These are phyloP conservation scores for cucumber (Cucumis sativus) DNA, from an alignment of 306 rosid genomes.

Conservation along the genomic window DNA sequence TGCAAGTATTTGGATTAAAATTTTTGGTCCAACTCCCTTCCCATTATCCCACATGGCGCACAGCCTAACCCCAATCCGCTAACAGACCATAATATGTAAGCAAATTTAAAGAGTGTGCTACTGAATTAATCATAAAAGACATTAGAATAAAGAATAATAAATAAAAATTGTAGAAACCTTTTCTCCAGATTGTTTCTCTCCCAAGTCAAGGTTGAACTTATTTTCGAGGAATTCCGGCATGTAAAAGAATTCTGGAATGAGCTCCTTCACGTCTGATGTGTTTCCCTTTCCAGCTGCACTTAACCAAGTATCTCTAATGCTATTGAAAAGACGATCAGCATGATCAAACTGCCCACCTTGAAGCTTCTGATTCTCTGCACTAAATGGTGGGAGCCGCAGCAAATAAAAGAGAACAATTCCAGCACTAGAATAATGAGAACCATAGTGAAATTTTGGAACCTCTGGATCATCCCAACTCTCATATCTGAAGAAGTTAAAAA, in stretches of 20 bases:
- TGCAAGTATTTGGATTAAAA: neutral
- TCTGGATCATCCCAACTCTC: slow-evolving; percentile 99
- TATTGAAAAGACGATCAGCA: slow-evolving; percentile 99
- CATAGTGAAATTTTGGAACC: slow-evolving; percentile 96
- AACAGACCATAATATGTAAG: neutral
- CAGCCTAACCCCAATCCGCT: neutral
- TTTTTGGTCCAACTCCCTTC: neutral
- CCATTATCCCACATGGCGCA: neutral
- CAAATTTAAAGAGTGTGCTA: neutral
- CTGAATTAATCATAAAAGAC: neutral
- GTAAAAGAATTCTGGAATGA: slow-evolving; percentile 97
- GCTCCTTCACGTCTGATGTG: slow-evolving; percentile 97
- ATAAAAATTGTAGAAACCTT: slow-evolving; percentile 40
- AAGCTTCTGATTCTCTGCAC: slow-evolving; percentile 90
- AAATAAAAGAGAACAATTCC: slow-evolving; percentile 98
- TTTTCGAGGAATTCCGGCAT: slow-evolving; percentile 91
- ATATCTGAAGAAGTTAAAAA: slow-evolving; percentile 29
- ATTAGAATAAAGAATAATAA: slow-evolving; percentile 1
- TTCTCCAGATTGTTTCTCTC: slow-evolving; percentile 99
- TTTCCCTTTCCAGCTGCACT: slow-evolving; percentile 99
- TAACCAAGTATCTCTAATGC: slow-evolving; percentile 88
- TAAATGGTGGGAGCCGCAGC: slow-evolving; percentile 92
- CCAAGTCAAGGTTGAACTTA: slow-evolving; percentile 85
- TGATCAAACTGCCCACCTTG: slow-evolving; percentile 99
- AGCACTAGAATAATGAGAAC: slow-evolving; percentile 99